These are phyloP conservation scores for Monosporozyma aerobia DNA, from an alignment of 805 yeast genomes.

Conservation along the genomic window DNA sequence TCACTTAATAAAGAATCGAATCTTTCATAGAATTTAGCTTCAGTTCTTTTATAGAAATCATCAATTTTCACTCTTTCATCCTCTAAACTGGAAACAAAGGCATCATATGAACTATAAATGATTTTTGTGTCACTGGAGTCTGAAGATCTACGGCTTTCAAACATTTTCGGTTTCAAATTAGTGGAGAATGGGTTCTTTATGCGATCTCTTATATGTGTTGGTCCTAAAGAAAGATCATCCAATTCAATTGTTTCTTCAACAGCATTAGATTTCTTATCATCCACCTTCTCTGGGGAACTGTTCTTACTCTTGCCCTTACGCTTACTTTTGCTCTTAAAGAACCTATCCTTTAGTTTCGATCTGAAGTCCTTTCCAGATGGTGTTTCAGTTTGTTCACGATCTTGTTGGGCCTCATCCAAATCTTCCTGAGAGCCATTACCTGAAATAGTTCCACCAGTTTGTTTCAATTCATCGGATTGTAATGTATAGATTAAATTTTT, in stretches of 20 bases:
- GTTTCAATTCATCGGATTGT: conserved; percentile 32
- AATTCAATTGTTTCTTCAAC: conserved; percentile 22
- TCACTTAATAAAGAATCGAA: conserved; percentile 41
- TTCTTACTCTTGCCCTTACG: background rate
- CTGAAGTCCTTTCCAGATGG: conserved; percentile 1
- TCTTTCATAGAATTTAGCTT: conserved; percentile 37
- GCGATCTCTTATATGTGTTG: background rate
- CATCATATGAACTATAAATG: conserved; percentile 31
- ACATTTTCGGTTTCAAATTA: conserved; percentile 14
- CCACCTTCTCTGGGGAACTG: background rate
- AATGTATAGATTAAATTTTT: conserved; percentile 49
- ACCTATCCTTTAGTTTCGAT: conserved; percentile 9
- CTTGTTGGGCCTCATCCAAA: background rate
- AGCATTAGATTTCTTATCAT: background rate
- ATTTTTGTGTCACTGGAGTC: conserved; percentile 23
- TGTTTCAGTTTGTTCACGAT: background rate
- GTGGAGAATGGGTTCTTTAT: background rate
- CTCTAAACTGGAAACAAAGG: conserved; percentile 39
- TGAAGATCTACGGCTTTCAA: conserved; percentile 8
- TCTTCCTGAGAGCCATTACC: background rate
- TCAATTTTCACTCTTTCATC: conserved; percentile 46
- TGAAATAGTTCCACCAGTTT: background rate
- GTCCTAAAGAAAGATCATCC: conserved; percentile 8
- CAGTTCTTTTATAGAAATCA: conserved; percentile 40
- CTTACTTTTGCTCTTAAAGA: conserved; percentile 5